These are phyloP conservation scores for Gonapodya sp. DNA, from an alignment of 192 early-diverging fungal genomes.

Conservation along the genomic window DNA sequence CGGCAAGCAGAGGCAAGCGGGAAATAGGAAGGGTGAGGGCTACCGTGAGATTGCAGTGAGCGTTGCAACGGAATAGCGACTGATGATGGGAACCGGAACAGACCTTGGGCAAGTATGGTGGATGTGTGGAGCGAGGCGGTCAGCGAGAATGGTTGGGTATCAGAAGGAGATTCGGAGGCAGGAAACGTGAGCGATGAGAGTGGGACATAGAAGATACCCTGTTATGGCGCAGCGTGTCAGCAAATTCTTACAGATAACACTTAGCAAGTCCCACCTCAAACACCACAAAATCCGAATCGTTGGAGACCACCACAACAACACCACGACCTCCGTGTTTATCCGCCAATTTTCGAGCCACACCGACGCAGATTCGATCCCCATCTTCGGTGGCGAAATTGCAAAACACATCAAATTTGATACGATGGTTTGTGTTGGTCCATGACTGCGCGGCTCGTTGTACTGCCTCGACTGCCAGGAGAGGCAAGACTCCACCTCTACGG, in stretches of 20 bases:
- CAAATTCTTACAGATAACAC: neutral
- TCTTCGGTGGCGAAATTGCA: neutral
- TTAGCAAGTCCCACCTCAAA: neutral
- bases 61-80: no score
- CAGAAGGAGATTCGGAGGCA: neutral
- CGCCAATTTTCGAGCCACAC: neutral
- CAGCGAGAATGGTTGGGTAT: neutral
- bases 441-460: neutral
- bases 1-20: neutral
- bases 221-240: neutral
- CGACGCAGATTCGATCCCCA: neutral
- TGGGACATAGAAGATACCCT: neutral
- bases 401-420: neutral
- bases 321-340: neutral
- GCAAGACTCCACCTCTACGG: neutral
- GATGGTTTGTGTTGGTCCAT: neutral
- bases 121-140: neutral
- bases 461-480: neutral
- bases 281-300: neutral
- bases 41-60: neutral
- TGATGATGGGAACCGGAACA: no score
- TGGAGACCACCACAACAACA: neutral
- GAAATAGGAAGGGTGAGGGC: neutral
- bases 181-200: neutral
- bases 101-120: neutral